These are phyloP conservation scores for Myriosclerotinia curreyana DNA, from an alignment of 2,329 filamentous ascomycete genomes.

Conservation along the genomic window DNA sequence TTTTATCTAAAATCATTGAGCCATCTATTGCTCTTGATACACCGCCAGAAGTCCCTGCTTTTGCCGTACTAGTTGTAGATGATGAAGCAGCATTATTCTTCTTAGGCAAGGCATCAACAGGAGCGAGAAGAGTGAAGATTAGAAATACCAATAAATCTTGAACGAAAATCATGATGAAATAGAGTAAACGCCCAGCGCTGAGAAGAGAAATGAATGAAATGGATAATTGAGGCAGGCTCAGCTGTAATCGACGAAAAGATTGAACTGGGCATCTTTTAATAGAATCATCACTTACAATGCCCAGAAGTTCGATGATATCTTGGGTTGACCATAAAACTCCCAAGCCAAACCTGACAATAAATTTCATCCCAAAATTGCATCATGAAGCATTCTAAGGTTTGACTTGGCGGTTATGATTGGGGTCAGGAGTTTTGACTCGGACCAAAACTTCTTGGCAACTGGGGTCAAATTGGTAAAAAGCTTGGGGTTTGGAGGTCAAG, in stretches of 20 bases:
- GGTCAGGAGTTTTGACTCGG: slow-evolving; percentile 13
- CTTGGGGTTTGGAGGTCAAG: slow-evolving; percentile 11
- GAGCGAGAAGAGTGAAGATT: slow-evolving; percentile 13
- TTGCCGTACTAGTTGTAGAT: slow-evolving; percentile 1
- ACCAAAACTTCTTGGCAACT: slow-evolving; percentile 18
- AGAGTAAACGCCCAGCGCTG: slow-evolving; percentile 18
- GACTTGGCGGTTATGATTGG: slow-evolving; percentile 18
- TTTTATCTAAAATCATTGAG: slow-evolving; percentile 54
- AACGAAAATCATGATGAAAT: slow-evolving; percentile 19
- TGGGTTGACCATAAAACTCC: slow-evolving; percentile 11
- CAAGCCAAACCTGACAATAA: slow-evolving; percentile 1
- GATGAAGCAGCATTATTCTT: slow-evolving; percentile 24
- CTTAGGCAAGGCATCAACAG: slow-evolving; percentile 30
- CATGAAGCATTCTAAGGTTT: slow-evolving; percentile 19
- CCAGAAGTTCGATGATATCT: background rate
- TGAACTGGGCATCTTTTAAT: slow-evolving; percentile 6
- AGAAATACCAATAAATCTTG: slow-evolving; percentile 1
- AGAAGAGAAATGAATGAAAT: slow-evolving; percentile 9
- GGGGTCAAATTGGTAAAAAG: background rate
- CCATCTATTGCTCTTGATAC: slow-evolving; percentile 48
- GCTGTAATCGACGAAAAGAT: slow-evolving; percentile 1
- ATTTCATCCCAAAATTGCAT: slow-evolving; percentile 14
- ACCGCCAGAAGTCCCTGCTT: slow-evolving; percentile 22
- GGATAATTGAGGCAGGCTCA: background rate
- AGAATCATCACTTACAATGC: background rate